Conservation (phyloP, 78 protist species). For the Dictyostelium discoideum region DNA sequence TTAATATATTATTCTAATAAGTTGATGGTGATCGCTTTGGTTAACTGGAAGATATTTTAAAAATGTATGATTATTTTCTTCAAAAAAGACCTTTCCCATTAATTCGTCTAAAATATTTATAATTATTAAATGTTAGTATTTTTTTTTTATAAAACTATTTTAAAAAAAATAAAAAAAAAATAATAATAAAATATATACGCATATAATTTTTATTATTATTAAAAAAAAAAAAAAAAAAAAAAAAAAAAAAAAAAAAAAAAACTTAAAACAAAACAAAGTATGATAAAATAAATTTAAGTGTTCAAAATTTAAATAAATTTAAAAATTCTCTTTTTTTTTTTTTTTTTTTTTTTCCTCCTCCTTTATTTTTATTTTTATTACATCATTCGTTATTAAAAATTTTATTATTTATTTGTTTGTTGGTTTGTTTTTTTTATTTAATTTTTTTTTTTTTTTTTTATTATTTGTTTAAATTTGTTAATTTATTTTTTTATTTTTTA, state of each 20-base stretch:
- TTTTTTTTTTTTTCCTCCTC: background rate
- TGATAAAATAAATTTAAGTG: background rate
- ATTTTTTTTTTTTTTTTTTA: background rate
- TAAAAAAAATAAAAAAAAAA: background rate
- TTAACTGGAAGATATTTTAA: background rate
- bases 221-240: background rate
- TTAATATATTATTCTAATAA: background rate
- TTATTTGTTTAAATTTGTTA: no score
- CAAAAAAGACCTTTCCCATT: slow-evolving; percentile 3
- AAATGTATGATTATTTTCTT: background rate
- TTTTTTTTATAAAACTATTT: background rate
- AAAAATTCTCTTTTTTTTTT: background rate
- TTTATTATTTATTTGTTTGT: background rate
- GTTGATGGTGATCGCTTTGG: background rate
- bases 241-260: background rate
- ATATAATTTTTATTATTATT: background rate
- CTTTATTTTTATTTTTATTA: no score
- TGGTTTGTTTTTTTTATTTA: no score
- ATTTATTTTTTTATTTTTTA: background rate
- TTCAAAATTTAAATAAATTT: background rate
- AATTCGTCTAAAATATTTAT: background rate
- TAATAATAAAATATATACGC: background rate
- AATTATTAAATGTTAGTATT: background rate
- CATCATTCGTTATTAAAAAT: background rate
- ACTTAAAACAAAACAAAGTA: background rate